Conservation (phyloP, 2,329 filamentous ascomycete species). For the Diaporthe eres region DNA sequence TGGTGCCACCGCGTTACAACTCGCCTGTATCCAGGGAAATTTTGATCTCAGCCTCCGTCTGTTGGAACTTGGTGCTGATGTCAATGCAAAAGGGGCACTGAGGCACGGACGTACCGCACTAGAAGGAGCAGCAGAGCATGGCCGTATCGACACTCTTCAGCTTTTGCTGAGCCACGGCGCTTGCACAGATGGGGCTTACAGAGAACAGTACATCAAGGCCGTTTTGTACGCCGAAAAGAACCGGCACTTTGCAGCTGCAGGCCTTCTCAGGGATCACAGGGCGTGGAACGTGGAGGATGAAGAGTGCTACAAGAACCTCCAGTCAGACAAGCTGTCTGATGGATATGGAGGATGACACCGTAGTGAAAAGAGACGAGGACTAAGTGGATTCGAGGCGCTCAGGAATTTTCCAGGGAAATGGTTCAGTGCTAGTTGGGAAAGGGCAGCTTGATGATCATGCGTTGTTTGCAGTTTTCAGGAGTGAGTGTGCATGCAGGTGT, state of each 20-base stretch:
- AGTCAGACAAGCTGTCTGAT: no score
- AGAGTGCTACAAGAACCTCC: background rate
- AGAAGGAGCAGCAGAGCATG: constrained; percentile 5
- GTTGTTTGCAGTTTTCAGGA: background rate
- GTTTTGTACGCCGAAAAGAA: background rate
- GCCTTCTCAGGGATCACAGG: background rate
- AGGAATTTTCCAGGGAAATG: background rate
- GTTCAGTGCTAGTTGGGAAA: background rate
- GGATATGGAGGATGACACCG: background rate
- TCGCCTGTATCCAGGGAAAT: background rate
- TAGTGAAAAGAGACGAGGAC: background rate
- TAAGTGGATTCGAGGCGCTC: background rate
- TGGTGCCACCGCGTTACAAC: background rate
- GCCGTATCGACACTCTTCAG: background rate
- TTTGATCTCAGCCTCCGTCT: background rate
- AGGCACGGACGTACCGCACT: background rate
- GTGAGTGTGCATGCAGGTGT: background rate
- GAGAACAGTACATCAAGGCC: background rate
- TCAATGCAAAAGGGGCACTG: background rate
- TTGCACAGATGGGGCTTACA: background rate
- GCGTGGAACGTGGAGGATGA: constrained; percentile 3
- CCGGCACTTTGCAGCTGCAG: background rate
- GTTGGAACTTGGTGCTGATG: background rate
- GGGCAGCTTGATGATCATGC: background rate
- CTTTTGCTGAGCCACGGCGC: background rate